Percentiles rank a stretch among this genome's conserved stretches.
phyloP scores from a whole-genome alignment of 2,329 filamentous ascomycete species.

The Diaporthe sp. region DNA sequence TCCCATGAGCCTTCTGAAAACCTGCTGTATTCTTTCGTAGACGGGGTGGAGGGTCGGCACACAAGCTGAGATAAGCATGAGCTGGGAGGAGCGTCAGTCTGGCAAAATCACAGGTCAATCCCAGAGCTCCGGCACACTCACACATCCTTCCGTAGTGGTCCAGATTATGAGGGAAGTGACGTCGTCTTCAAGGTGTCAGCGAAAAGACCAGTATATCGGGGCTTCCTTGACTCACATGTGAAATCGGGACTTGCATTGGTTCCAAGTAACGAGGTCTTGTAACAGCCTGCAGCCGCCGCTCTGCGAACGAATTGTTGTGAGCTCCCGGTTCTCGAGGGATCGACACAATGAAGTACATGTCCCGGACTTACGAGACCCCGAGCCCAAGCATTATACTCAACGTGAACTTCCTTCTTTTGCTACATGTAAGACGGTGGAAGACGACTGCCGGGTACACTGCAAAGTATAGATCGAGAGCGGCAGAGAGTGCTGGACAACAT shows the following conservation, averaged over 20 bases:
- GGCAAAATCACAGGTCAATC: too few relatives aligned
- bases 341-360: too few relatives aligned
- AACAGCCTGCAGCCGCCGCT: constrained; percentile 13
- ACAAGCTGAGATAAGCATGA: constrained; percentile 28
- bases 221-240: background rate
- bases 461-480: constrained; percentile 26
- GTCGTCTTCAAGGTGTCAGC: background rate
- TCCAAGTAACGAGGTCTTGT: constrained; percentile 11
- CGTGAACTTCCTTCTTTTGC: constrained; percentile 12
- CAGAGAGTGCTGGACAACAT: constrained; percentile 5
- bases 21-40: constrained; percentile 17
- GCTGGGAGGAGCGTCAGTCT: constrained; percentile 6
- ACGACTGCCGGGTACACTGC: constrained; percentile 15
- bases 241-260: constrained; percentile 25
- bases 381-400: constrained; percentile 25
- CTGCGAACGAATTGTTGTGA: background rate
- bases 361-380: background rate
- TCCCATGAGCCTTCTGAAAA: background rate
- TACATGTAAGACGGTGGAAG: constrained; percentile 13
- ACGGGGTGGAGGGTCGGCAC: constrained; percentile 22
- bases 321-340: background rate
- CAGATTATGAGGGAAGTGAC: background rate
- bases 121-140: background rate
- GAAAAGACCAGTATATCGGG: background rate
- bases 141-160: constrained; percentile 14